These are phyloP conservation scores for Aquilaria malaccensis DNA, from an alignment of 345 rosid species.

Conservation along the genomic window DNA sequence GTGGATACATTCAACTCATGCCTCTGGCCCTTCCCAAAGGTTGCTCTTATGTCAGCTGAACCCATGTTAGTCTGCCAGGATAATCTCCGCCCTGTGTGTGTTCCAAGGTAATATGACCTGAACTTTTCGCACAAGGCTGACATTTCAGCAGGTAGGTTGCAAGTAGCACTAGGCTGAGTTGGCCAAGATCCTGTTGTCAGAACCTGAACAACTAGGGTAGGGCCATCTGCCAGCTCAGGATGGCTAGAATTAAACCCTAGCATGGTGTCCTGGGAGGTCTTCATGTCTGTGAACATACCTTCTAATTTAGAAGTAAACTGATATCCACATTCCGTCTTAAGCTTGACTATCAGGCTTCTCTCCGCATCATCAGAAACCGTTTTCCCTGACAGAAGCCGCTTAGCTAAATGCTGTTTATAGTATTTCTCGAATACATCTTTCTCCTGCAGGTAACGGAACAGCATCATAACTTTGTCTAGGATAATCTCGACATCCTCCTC, in stretches of 20 bases:
- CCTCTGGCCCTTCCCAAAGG: slow-evolving; percentile 93
- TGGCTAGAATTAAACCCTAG: slow-evolving; percentile 66
- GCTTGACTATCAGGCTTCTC: slow-evolving; percentile 90
- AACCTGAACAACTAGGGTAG: slow-evolving; percentile 86
- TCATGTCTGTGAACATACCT: slow-evolving; percentile 99
- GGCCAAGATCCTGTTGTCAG: slow-evolving; percentile 99
- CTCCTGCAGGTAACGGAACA: slow-evolving; percentile 97
- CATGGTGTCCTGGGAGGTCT: slow-evolving; percentile 95
- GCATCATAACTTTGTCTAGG: slow-evolving; percentile 98
- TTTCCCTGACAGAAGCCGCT: slow-evolving; percentile 90
- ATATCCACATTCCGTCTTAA: slow-evolving; percentile 96
- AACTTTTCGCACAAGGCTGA: slow-evolving; percentile 88
- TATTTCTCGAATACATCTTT: slow-evolving; percentile 97
- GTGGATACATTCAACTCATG: slow-evolving; percentile 97
- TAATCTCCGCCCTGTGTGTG: slow-evolving; percentile 89
- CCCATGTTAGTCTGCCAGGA: slow-evolving; percentile 99
- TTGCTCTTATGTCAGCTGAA: slow-evolving; percentile 85
- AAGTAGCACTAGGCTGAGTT: slow-evolving; percentile 71
- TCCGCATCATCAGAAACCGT: slow-evolving; percentile 95
- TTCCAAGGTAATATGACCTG: slow-evolving; percentile 88
- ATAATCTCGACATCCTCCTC: slow-evolving; percentile 91
- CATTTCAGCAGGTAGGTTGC: slow-evolving; percentile 91
- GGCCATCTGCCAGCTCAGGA: slow-evolving; percentile 80
- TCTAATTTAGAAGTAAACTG: slow-evolving; percentile 96
- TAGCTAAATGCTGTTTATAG: slow-evolving; percentile 96